Evolutionary conservation across 306 rosid genomes (phyloP).

Genomic region (Acacia melanoxylon): DNA sequence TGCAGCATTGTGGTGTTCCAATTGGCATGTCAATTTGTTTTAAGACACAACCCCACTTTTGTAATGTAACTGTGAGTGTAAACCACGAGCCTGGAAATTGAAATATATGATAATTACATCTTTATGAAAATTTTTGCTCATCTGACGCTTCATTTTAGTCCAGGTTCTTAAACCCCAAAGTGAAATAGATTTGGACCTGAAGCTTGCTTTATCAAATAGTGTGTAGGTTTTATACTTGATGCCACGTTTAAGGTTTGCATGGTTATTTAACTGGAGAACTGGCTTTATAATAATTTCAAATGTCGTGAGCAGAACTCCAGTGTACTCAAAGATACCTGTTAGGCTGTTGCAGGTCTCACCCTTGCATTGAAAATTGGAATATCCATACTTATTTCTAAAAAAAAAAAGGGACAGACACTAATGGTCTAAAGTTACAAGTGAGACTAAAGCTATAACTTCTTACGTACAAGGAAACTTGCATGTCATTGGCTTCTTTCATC

Average conservation of each 20-base stretch:
- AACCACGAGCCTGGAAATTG: constrained; percentile 40
- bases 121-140: constrained; percentile 46
- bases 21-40: constrained; percentile 41
- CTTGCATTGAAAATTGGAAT: background rate
- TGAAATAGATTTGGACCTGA: background rate
- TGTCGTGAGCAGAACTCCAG: too few species aligned
- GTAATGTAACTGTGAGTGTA: constrained; percentile 45
- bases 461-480: too few species aligned
- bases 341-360: background rate
- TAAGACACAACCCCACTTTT: constrained; percentile 39
- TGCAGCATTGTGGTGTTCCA: constrained; percentile 34
- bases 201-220: background rate
- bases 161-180: background rate
- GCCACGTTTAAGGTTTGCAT: background rate
- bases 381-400: background rate
- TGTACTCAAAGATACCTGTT: too few species aligned
- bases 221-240: background rate
- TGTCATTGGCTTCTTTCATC: too few species aligned
- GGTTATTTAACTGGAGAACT: background rate
- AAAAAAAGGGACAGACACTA: too few species aligned
- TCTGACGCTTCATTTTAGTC: background rate
- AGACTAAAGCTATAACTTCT: too few species aligned
- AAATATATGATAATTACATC: constrained; percentile 40
- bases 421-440: too few species aligned
- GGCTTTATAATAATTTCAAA: background rate